phyloP scores from a whole-genome alignment of 176 grass and related monocot species.

The Panicum miliaceum region DNA sequence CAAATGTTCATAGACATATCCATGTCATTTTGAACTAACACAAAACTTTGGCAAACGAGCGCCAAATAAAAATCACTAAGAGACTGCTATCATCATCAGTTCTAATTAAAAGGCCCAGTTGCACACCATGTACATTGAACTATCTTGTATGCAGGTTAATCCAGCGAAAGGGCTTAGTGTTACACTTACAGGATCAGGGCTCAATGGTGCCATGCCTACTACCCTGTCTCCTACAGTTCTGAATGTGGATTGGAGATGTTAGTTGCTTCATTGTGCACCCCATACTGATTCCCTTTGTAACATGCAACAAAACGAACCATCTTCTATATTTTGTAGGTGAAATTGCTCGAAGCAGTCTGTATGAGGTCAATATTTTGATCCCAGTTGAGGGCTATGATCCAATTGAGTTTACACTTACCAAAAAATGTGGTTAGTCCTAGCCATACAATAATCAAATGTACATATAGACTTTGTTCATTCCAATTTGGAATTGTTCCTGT shows the following conservation, averaged over 20 bases:
- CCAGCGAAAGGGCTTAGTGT: slow-evolving; percentile 72
- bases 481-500: background rate
- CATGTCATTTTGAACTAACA: background rate
- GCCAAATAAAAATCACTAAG: background rate
- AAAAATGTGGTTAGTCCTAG: slow-evolving; percentile 84
- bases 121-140: background rate
- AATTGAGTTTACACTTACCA: slow-evolving; percentile 81
- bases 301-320: slow-evolving; percentile 26
- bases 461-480: background rate
- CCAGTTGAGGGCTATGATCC: slow-evolving; percentile 84
- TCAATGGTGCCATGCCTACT: slow-evolving; percentile 61
- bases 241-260: slow-evolving; percentile 91
- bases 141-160: slow-evolving; percentile 61
- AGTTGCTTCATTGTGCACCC: slow-evolving; percentile 24
- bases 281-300: slow-evolving; percentile 25
- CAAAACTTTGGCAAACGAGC: slow-evolving; percentile 9
- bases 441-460: slow-evolving; percentile 26
- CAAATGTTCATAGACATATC: background rate
- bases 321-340: slow-evolving; percentile 66
- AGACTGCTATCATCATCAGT: background rate
- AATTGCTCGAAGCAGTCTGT: slow-evolving; percentile 61
- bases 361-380: slow-evolving; percentile 72
- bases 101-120: slow-evolving; percentile 26
- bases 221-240: slow-evolving; percentile 86
- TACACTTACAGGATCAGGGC: slow-evolving; percentile 67